Conservation (phyloP, 2,329 filamentous ascomycete genomes). For the Colletotrichum sp. region DNA sequence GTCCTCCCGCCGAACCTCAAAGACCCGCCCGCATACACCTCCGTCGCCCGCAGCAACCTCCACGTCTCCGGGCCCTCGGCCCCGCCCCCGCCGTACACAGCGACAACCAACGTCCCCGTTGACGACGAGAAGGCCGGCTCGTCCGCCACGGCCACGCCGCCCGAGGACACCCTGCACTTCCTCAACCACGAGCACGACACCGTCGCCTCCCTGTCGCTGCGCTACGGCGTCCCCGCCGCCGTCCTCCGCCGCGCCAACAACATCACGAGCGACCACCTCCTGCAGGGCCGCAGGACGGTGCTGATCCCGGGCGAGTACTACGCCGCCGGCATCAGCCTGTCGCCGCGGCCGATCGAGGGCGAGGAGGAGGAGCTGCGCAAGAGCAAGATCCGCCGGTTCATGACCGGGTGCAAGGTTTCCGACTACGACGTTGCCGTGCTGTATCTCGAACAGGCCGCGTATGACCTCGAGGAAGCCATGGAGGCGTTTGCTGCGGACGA, state of each 20-base stretch:
- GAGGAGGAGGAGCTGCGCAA: conserved; percentile 78
- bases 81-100: conserved; percentile 46
- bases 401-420: conserved; percentile 78
- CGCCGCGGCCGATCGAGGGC: conserved; percentile 73
- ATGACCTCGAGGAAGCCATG: conserved; percentile 70
- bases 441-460: conserved; percentile 74
- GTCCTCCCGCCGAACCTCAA: conserved; percentile 65
- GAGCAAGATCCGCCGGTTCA: conserved; percentile 74
- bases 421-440: conserved; percentile 79
- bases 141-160: conserved; percentile 25
- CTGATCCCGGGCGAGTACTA: conserved; percentile 76
- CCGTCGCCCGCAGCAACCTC: conserved; percentile 25
- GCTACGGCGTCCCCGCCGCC: conserved; percentile 70
- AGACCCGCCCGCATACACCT: conserved; percentile 71
- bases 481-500: conserved; percentile 73
- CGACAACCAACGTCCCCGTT: not conserved
- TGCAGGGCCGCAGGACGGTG: conserved; percentile 71
- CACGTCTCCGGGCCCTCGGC: conserved; percentile 23
- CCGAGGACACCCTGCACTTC: conserved; percentile 77
- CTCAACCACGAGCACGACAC: conserved; percentile 73
- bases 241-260: conserved; percentile 71
- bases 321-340: conserved; percentile 69
- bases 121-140: conserved; percentile 33
- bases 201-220: conserved; percentile 70
- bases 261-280: conserved; percentile 73